These are phyloP conservation scores for Jimgerdemannia flammicorona DNA, from an alignment of 192 early-diverging fungal species.

Conservation along the genomic window DNA sequence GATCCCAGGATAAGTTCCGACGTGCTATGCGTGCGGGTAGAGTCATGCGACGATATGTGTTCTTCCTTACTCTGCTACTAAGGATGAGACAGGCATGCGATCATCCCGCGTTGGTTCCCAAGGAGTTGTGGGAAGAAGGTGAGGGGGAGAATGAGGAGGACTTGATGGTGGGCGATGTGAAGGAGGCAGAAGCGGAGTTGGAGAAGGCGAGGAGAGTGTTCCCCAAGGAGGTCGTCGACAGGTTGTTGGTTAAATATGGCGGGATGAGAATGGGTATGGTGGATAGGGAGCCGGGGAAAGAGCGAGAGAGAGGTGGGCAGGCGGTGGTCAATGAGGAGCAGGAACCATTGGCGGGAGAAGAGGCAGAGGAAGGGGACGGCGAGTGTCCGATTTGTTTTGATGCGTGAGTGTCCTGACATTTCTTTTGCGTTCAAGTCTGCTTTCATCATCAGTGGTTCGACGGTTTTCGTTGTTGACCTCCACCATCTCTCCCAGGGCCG, in stretches of 20 bases:
- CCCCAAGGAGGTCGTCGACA: neutral
- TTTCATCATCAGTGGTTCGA: too few species aligned
- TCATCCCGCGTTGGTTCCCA: neutral
- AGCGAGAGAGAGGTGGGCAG: too few species aligned
- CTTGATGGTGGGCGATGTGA: slow-evolving; percentile 33
- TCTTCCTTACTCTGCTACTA: slow-evolving; percentile 19
- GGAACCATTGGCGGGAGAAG: neutral
- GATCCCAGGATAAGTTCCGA: slow-evolving; percentile 36
- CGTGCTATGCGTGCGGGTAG: slow-evolving; percentile 42
- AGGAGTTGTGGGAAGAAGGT: neutral
- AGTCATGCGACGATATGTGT: slow-evolving; percentile 47
- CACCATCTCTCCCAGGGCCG: neutral
- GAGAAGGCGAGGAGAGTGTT: slow-evolving; percentile 4
- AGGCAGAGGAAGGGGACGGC: neutral
- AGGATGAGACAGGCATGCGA: slow-evolving; percentile 11
- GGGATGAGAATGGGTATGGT: neutral
- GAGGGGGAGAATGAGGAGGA: slow-evolving; percentile 2
- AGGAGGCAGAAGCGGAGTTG: neutral
- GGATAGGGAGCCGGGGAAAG: neutral
- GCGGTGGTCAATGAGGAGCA: neutral
- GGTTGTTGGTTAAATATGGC: neutral
- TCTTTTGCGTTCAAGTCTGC: neutral
- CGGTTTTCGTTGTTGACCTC: neutral
- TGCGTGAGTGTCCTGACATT: neutral
- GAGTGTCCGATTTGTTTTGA: slow-evolving; percentile 40